Evolutionary conservation across 495 filamentous ascomycete species (phyloP).

Genomic region (Xylaria flabelliformis): DNA sequence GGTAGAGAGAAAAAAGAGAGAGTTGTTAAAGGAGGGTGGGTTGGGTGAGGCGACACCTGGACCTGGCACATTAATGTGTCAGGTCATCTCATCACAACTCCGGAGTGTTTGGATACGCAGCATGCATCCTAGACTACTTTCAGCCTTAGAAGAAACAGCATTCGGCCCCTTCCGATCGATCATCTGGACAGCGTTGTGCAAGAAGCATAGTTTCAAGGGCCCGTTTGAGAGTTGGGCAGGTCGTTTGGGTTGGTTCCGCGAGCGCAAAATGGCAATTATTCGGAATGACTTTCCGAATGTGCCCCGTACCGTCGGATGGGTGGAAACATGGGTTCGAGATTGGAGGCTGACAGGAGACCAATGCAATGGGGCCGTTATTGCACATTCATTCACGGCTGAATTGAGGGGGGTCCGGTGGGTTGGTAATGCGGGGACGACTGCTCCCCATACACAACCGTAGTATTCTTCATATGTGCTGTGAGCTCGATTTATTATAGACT

Average conservation of each 20-base stretch:
- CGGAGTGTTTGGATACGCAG: slow-evolving; percentile 18
- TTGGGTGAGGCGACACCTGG: slow-evolving; percentile 24
- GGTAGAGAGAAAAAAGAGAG: slow-evolving; percentile 1
- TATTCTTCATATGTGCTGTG: not conserved
- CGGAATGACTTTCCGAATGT: slow-evolving; percentile 41
- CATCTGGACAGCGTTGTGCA: not conserved
- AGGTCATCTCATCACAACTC: slow-evolving; percentile 10
- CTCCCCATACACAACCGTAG: slow-evolving; percentile 1
- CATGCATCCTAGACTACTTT: slow-evolving; percentile 9
- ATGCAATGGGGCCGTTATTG: slow-evolving; percentile 11
- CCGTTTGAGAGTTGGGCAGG: slow-evolving; percentile 23
- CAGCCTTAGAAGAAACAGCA: slow-evolving; percentile 16
- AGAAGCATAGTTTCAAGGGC: slow-evolving; percentile 17
- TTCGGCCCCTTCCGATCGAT: slow-evolving; percentile 24
- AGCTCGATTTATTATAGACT: slow-evolving; percentile 5
- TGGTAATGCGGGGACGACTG: slow-evolving; percentile 24
- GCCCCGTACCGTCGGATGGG: slow-evolving; percentile 27
- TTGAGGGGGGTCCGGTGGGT: slow-evolving; percentile 12
- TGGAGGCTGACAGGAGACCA: slow-evolving; percentile 17
- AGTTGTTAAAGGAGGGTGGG: slow-evolving; percentile 1
- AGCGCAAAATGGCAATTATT: slow-evolving; percentile 40
- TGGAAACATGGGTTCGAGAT: slow-evolving; percentile 14
- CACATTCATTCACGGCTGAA: slow-evolving; percentile 23
- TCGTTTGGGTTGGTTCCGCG: slow-evolving; percentile 34
- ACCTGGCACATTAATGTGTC: slow-evolving; percentile 14